These are phyloP conservation scores for Cnidoscolus chayamansa DNA, from an alignment of 441 rosid genomes.

Conservation along the genomic window DNA sequence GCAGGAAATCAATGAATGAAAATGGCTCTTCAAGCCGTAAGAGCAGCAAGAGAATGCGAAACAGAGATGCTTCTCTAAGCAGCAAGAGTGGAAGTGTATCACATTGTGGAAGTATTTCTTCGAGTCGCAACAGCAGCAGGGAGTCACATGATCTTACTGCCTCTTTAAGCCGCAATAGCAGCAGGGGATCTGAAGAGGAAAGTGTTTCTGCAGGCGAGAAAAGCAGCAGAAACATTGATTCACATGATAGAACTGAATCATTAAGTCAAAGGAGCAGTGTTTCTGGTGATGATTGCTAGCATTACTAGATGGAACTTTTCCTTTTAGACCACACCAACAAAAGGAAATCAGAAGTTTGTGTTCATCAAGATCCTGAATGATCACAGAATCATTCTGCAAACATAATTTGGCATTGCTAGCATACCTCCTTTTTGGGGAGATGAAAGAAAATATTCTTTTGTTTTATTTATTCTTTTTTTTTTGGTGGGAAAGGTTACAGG, in stretches of 20 bases:
- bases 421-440: neutral
- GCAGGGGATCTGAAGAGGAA: neutral
- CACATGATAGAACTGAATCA: neutral
- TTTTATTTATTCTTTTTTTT: neutral
- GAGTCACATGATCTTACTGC: constrained; percentile 17
- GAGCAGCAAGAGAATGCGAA: constrained; percentile 19
- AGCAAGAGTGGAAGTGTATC: constrained; percentile 7
- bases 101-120: constrained; percentile 2
- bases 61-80: neutral
- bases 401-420: neutral
- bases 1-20: constrained; percentile 22
- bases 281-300: neutral
- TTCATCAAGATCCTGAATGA: constrained; percentile 3
- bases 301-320: neutral
- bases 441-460: neutral
- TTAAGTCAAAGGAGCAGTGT: constrained; percentile 12
- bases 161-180: neutral
- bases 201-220: neutral
- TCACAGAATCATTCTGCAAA: neutral
- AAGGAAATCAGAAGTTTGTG: constrained; percentile 6
- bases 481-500: neutral
- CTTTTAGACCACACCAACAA: constrained; percentile 1
- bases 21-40: constrained; percentile 27
- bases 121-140: constrained; percentile 26
- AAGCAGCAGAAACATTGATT: neutral